phyloP scores from a whole-genome alignment of 139 green algal genomes.

The Chlamydomonas applanata region DNA sequence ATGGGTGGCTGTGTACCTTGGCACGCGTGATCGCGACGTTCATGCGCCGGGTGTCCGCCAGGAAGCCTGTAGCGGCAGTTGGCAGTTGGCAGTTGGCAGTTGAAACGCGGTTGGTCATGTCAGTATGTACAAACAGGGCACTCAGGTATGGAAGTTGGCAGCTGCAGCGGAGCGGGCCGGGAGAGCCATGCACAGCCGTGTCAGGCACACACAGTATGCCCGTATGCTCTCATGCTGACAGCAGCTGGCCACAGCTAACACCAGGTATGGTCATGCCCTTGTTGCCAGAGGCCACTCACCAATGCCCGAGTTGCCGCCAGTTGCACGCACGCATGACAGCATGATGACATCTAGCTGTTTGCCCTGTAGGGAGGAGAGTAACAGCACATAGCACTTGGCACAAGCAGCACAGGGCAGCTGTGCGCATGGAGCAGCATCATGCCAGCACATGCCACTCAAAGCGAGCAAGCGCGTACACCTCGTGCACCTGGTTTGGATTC shows the following conservation, averaged over 20 bases:
- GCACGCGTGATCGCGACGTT: slow-evolving; percentile 89
- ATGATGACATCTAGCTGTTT: slow-evolving; percentile 94
- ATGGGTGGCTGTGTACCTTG: slow-evolving; percentile 28
- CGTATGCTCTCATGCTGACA: neutral
- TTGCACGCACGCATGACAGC: slow-evolving; percentile 78
- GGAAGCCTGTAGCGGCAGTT: slow-evolving; percentile 61
- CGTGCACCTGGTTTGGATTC: too few species aligned
- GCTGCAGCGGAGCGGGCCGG: too few species aligned
- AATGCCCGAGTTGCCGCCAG: neutral
- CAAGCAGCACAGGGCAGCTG: too few species aligned
- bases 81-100: neutral
- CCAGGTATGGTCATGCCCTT: neutral
- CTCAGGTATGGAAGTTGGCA: too few species aligned
- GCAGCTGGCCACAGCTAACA: too few species aligned
- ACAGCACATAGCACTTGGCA: too few species aligned
- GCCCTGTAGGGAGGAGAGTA: slow-evolving; percentile 64
- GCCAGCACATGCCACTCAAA: too few species aligned
- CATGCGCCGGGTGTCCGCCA: slow-evolving; percentile 77
- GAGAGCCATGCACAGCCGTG: too few species aligned
- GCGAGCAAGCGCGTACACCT: too few species aligned
- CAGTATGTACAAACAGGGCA: too few species aligned
- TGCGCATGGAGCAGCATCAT: too few species aligned
- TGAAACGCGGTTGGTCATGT: slow-evolving; percentile 6
- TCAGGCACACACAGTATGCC: too few species aligned
- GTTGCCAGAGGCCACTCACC: neutral